These are phyloP conservation scores for Daedaleopsis sinensis DNA, from an alignment of 768 basidiomycete species.

Conservation along the genomic window DNA sequence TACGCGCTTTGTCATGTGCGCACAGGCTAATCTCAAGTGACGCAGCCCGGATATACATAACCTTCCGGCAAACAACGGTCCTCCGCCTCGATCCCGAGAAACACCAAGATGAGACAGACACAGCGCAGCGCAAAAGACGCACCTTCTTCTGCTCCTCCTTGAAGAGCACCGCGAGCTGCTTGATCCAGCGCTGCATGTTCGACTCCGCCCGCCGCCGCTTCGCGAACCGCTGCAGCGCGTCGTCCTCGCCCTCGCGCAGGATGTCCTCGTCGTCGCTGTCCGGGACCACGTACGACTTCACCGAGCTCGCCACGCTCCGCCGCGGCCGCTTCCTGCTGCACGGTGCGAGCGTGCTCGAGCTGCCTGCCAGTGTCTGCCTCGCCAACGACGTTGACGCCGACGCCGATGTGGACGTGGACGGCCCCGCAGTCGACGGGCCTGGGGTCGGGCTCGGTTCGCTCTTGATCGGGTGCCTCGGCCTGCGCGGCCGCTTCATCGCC, in stretches of 20 bases:
- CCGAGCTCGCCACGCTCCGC: constrained; percentile 51
- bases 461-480: constrained; percentile 13
- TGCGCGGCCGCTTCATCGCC: constrained; percentile 4
- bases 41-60: too few species aligned
- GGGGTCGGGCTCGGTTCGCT: constrained; percentile 39
- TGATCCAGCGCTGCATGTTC: constrained; percentile 67
- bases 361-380: too few species aligned
- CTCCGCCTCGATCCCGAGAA: neutral
- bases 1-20: neutral
- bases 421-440: constrained; percentile 26
- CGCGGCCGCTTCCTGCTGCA: constrained; percentile 57
- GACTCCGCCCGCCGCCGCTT: constrained; percentile 44
- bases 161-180: constrained; percentile 58
- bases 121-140: constrained; percentile 7
- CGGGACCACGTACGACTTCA: constrained; percentile 65
- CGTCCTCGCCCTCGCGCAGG: constrained; percentile 38
- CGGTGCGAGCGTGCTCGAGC: neutral
- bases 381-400: neutral
- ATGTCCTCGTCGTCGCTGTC: constrained; percentile 74
- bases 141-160: constrained; percentile 77
- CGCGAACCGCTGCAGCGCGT: constrained; percentile 30
- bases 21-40: neutral
- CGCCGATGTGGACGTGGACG: constrained; percentile 17
- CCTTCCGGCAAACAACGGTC: too few species aligned
- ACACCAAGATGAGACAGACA: neutral